Evolutionary conservation across 345 rosid genomes (phyloP), one percentile per base, ranked within the genome.

Genomic region (Linum lewisii): DNA sequence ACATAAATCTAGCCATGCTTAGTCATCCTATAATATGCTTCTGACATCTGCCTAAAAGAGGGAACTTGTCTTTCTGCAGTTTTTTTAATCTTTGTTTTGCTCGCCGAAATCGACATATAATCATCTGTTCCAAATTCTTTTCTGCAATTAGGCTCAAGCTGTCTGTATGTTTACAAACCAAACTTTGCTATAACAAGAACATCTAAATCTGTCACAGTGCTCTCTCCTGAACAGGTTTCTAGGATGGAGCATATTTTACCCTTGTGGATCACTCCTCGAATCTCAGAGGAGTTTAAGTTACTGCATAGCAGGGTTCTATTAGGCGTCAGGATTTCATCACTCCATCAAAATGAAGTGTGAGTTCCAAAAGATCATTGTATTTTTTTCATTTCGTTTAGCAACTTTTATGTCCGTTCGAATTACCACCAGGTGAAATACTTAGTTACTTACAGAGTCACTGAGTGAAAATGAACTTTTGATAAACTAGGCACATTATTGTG

Each of bases 151-250:
- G 11, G 8, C 25, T 52, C 54, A 51, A 16, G 11, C 11, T 51
- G 20, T 51, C 19, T 51, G 4, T 26, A 51, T n/a, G 2, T 22
- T 4, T 24, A 52, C 25, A 21, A 10, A 52, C 25, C 25, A 52
- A 20, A 9, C 34, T 24, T 52, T 52, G 56, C 21, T 52, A 20
- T 61, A 68, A 65, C 64, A 64, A 68, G 65, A 65, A 63, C 60
- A 22, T 66, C 70, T 75, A 67, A 75, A 76, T 58, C 66, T 75
- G 59, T 75, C 66, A 51, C 90, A 85, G 90, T 81, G 75, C 83
- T 82, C 69, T 84, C 88, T 49, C 85, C 94, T 56, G 79, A 81
- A 60, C 88, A 79, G 82, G 91, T 85, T 66, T 81, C 96, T 22
- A 66, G 65, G 38, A 74, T 79, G 77, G 97, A 87, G 73, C 73